Percentiles rank a stretch among this genome's conserved stretches.
These are phyloP conservation scores for Dryadomyces quercivorus DNA, from an alignment of 2,329 filamentous ascomycete genomes.

Conservation along the genomic window DNA sequence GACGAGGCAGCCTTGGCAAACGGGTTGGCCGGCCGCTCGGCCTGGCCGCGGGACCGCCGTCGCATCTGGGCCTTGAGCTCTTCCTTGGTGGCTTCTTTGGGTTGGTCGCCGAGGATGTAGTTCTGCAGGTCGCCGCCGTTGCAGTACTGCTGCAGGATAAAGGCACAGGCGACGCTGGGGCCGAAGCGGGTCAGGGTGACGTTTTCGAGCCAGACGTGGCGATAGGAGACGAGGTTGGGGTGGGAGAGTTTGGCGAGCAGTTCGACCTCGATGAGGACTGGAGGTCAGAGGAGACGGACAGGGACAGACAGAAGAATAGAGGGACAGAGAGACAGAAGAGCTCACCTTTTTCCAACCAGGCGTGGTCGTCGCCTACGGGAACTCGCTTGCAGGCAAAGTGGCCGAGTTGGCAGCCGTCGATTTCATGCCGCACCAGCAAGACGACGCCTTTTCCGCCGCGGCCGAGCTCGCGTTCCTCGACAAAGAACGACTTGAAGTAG, in stretches of 20 bases:
- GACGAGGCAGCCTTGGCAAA: slow-evolving; percentile 23
- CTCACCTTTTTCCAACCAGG: slow-evolving; percentile 74
- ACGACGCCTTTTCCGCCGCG: slow-evolving; percentile 92
- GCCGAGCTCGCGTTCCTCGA: slow-evolving; percentile 76
- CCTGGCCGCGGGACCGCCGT: slow-evolving; percentile 65
- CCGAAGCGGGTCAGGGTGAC: slow-evolving; percentile 74
- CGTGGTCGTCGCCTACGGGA: slow-evolving; percentile 86
- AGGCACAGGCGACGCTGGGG: slow-evolving; percentile 85
- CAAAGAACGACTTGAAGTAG: slow-evolving; percentile 89
- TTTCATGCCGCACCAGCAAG: slow-evolving; percentile 79
- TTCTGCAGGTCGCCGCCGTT: slow-evolving; percentile 84
- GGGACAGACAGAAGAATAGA: neutral
- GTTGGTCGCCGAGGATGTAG: slow-evolving; percentile 62
- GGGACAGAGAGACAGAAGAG: neutral
- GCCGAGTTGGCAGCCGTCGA: slow-evolving; percentile 79
- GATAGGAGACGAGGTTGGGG: slow-evolving; percentile 89
- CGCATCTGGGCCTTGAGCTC: slow-evolving; percentile 81
- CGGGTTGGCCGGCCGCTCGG: slow-evolving; percentile 38
- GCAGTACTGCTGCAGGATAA: slow-evolving; percentile 96
- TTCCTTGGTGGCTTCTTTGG: slow-evolving; percentile 59
- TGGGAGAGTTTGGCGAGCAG: slow-evolving; percentile 84
- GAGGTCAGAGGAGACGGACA: too few relatives aligned
- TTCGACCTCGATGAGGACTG: slow-evolving; percentile 78
- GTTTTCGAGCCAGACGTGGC: slow-evolving; percentile 95
- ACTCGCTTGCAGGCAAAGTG: slow-evolving; percentile 96